These are phyloP conservation scores for Sugiyamaella grinbergsii DNA, from an alignment of 1,139 yeast species.

Conservation along the genomic window DNA sequence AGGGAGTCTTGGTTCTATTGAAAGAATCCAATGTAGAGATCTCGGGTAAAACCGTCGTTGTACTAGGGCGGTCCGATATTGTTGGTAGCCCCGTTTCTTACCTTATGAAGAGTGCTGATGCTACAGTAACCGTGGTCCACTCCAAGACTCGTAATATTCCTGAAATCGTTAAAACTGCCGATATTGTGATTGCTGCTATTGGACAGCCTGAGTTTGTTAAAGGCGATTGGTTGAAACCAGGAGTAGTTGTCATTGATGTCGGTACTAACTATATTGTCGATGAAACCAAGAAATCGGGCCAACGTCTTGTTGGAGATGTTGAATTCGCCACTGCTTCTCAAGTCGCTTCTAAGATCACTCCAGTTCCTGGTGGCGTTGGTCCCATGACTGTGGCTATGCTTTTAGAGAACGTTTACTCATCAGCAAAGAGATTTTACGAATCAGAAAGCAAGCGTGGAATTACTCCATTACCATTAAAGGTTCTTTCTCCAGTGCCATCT, in stretches of 20 bases:
- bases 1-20: slow-evolving; percentile 83
- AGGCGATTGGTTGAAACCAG: slow-evolving; percentile 87
- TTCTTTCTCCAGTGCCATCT: slow-evolving; percentile 87
- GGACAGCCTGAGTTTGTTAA: slow-evolving; percentile 82
- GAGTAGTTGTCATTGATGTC: slow-evolving; percentile 88
- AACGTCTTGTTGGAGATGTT: slow-evolving; percentile 90
- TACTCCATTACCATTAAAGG: slow-evolving; percentile 64
- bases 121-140: slow-evolving; percentile 86
- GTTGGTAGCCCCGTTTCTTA: slow-evolving; percentile 93
- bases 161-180: slow-evolving; percentile 68
- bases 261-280: slow-evolving; percentile 92
- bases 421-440: slow-evolving; percentile 58
- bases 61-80: slow-evolving; percentile 92
- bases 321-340: slow-evolving; percentile 69
- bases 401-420: slow-evolving; percentile 77
- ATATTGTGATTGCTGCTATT: slow-evolving; percentile 87
- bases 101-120: slow-evolving; percentile 74
- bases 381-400: slow-evolving; percentile 99
- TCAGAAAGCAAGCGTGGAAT: slow-evolving; percentile 38
- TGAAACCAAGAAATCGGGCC: slow-evolving; percentile 74
- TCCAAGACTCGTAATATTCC: slow-evolving; percentile 68
- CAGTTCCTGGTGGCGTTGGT: slow-evolving; percentile 99
- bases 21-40: slow-evolving; percentile 64
- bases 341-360: slow-evolving; percentile 79
- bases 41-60: slow-evolving; percentile 85